phyloP scores from a whole-genome alignment of 2,329 filamentous ascomycete genomes.

The Exophiala mesophila region DNA sequence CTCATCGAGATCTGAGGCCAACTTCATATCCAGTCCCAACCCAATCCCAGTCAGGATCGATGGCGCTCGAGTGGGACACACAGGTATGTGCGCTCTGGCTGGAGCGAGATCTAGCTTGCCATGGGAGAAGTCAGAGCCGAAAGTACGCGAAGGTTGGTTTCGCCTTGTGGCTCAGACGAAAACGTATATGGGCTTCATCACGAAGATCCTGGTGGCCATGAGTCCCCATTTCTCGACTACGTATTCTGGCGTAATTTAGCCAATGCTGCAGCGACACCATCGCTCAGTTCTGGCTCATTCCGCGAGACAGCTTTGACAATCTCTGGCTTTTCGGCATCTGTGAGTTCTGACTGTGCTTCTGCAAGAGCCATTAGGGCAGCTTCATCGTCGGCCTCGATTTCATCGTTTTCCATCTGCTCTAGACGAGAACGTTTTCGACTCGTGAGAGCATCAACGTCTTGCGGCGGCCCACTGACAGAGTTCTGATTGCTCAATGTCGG shows the following conservation, averaged over 20 bases:
- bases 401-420: conserved; percentile 20
- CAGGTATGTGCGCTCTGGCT: too few relatives aligned
- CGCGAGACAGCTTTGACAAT: conserved; percentile 23
- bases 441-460: conserved; percentile 2
- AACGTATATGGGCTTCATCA: too few relatives aligned
- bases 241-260: conserved; percentile 47
- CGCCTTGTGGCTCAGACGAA: too few relatives aligned
- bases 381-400: conserved; percentile 43
- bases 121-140: too few relatives aligned
- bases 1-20: too few relatives aligned
- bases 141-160: too few relatives aligned
- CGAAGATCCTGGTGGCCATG: too few relatives aligned
- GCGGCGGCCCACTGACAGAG: conserved; percentile 14
- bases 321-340: conserved; percentile 8
- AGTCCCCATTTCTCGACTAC: too few relatives aligned
- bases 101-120: too few relatives aligned
- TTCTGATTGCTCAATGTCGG: conserved; percentile 13
- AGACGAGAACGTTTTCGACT: conserved; percentile 20
- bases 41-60: too few relatives aligned
- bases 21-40: too few relatives aligned
- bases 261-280: conserved; percentile 56
- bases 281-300: conserved; percentile 40
- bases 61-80: too few relatives aligned
- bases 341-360: conserved; percentile 22
- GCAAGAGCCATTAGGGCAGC: conserved; percentile 37